These are phyloP conservation scores for Trifolium dubium DNA, from an alignment of 306 rosid species.

Conservation along the genomic window DNA sequence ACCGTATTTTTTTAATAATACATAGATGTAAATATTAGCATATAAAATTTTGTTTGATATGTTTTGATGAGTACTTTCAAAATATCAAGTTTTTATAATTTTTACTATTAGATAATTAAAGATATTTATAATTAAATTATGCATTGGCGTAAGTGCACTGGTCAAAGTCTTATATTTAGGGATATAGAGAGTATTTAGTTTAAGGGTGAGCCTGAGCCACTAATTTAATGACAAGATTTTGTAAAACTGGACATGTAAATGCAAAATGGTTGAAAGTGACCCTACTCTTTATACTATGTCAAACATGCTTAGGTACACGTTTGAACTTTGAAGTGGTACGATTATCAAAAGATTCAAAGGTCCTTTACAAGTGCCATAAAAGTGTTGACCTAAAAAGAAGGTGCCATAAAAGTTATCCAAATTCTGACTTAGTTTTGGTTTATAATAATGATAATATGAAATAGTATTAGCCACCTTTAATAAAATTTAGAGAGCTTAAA, in stretches of 20 bases:
- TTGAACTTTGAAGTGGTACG: slow-evolving; percentile 42
- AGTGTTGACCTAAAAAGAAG: neutral
- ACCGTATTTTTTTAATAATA: too few relatives aligned
- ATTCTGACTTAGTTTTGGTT: slow-evolving; percentile 37
- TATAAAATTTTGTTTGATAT: too few relatives aligned
- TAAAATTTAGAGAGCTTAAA: slow-evolving; percentile 12
- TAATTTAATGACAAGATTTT: slow-evolving; percentile 12
- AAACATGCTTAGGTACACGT: slow-evolving; percentile 32
- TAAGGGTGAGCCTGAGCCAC: slow-evolving; percentile 39
- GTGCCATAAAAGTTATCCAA: slow-evolving; percentile 11
- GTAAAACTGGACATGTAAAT: slow-evolving; percentile 17
- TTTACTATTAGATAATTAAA: too few relatives aligned
- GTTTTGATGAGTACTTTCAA: too few relatives aligned
- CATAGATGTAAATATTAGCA: too few relatives aligned
- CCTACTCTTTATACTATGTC: slow-evolving; percentile 14
- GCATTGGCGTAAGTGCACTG: too few relatives aligned
- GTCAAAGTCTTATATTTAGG: too few relatives aligned
- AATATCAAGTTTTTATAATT: too few relatives aligned
- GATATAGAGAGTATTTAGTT: too few relatives aligned
- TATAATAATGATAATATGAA: slow-evolving; percentile 29
- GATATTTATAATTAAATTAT: too few relatives aligned
- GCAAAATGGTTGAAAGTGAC: slow-evolving; percentile 28
- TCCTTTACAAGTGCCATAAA: slow-evolving; percentile 33
- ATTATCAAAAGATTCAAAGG: slow-evolving; percentile 1
- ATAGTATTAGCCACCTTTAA: slow-evolving; percentile 11